Base-by-base conservation (phyloP, 805 yeast species). In the Saturnispora besseyi region DNA sequence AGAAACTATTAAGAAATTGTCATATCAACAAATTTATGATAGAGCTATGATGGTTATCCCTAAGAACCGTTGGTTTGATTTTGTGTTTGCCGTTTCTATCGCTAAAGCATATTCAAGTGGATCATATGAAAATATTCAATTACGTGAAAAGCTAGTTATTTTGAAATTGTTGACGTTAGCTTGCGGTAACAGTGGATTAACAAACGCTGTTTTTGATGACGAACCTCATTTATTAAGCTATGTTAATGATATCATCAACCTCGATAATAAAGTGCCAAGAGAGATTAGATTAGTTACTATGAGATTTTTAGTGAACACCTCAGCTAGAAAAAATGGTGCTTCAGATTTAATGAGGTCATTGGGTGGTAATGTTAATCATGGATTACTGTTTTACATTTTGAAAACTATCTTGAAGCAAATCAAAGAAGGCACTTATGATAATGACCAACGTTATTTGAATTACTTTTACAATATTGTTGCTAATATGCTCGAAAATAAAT, bases 351-450 rank as follows among this genome's bases (percentile, higher is more conserved):
- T 89, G 48, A 74, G 88, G 51, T 81, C 86, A 11, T 64, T 89
- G 55, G 87, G 93, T 21, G 96, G 93, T 9, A 87, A 87, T 62
- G 88, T 90, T 37, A 80, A 82, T 53, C 96, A 90, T 64, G 97
- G 97, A 1, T 67, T 81, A 11, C 60, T 90, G 37, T 86, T 84
- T 67, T 89, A 86, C 59, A 76, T 82, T 30, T 62, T 89, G 29
- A 76, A 90, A 50, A 72, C 72, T 41, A 77, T 87, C n/a, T 70
- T 78, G 49, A 78, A 79, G 44, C 66, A 69, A 9, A 73, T 76
- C 1, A 72, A 66, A 52, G 66, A 62, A 5, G 65, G 65, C 41
- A 60, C 56, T 38, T 52, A 55, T 2, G 59, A 58, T 30, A 51
- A 62, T 48, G 60, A 61, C 28, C 57, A 55, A 29, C 45, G 59